These are phyloP conservation scores for Phytopythium chamaehyphon DNA, from an alignment of 352 stramenopile species.

Conservation along the genomic window DNA sequence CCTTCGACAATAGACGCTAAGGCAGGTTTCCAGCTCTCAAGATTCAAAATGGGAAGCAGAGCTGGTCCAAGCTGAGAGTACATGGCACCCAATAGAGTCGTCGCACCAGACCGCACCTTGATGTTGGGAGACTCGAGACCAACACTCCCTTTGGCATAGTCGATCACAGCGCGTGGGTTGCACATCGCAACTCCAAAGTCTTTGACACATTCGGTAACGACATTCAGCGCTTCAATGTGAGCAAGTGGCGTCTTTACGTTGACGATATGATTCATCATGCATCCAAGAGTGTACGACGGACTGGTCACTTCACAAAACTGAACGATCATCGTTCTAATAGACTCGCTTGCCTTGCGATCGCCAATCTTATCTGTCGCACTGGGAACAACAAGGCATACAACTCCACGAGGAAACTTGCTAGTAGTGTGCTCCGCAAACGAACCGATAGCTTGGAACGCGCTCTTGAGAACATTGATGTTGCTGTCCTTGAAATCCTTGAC, in stretches of 20 bases:
- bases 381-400: constrained; percentile 68
- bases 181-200: constrained; percentile 77
- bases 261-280: constrained; percentile 70
- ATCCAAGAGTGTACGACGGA: constrained; percentile 71
- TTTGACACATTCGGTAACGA: constrained; percentile 62
- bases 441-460: constrained; percentile 75
- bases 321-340: constrained; percentile 67
- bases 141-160: constrained; percentile 67
- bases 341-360: constrained; percentile 73
- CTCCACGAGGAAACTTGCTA: constrained; percentile 64
- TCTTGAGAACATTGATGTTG: constrained; percentile 88
- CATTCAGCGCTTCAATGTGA: constrained; percentile 62
- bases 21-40: constrained; percentile 84
- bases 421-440: constrained; percentile 57
- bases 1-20: constrained; percentile 67
- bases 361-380: constrained; percentile 78
- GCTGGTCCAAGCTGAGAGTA: constrained; percentile 82
- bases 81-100: constrained; percentile 66
- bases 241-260: constrained; percentile 77
- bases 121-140: constrained; percentile 78
- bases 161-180: constrained; percentile 65
- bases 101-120: constrained; percentile 69
- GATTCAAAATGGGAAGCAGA: constrained; percentile 69
- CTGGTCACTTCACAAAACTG: constrained; percentile 72
- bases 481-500: constrained; percentile 88